Percentiles rank a stretch among this genome's conserved stretches.
Conservation (phyloP, 2,329 filamentous ascomycete species). For the Allantophomopsis lycopodina region DNA sequence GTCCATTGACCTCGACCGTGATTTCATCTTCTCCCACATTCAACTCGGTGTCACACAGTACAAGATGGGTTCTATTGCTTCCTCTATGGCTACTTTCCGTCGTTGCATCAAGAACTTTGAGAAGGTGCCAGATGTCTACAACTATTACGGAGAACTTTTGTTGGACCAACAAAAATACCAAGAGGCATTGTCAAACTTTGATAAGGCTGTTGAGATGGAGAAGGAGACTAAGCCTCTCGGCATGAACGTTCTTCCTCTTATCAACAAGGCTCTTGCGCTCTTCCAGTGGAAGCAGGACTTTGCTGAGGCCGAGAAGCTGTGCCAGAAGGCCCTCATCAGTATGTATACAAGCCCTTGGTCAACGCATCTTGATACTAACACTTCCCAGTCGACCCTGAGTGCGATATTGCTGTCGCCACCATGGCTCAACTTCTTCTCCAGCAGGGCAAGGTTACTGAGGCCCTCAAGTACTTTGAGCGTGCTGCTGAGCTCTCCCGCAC, state of each 20-base stretch:
- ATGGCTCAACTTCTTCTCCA: conserved; percentile 97
- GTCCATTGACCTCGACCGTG: conserved; percentile 89
- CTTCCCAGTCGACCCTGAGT: conserved; percentile 79
- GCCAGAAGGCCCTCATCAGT: conserved; percentile 96
- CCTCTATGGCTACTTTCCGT: conserved; percentile 96
- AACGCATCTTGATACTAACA: conserved; percentile 3
- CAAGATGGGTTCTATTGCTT: conserved; percentile 97
- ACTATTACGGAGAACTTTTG: conserved; percentile 96
- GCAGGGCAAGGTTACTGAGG: conserved; percentile 92
- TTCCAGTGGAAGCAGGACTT: conserved; percentile 99
- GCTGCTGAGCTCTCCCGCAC: conserved; percentile 90
- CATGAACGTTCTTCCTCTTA: conserved; percentile 94
- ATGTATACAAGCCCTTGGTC: conserved; percentile 26
- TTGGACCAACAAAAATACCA: conserved; percentile 93
- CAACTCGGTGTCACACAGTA: conserved; percentile 98
- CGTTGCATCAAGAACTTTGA: conserved; percentile 98
- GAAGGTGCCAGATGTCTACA: conserved; percentile 94
- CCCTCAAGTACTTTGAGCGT: conserved; percentile 92
- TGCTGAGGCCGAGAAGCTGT: conserved; percentile 84
- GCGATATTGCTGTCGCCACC: conserved; percentile 95
- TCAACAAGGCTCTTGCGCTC: conserved; percentile 94
- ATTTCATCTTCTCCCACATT: conserved; percentile 99
- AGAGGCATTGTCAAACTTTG: conserved; percentile 95
- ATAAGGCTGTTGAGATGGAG: conserved; percentile 97
- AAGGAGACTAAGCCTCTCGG: conserved; percentile 84